phyloP scores from a whole-genome alignment of 805 yeast genomes.

The Cyberlindnera misumaiensis region DNA sequence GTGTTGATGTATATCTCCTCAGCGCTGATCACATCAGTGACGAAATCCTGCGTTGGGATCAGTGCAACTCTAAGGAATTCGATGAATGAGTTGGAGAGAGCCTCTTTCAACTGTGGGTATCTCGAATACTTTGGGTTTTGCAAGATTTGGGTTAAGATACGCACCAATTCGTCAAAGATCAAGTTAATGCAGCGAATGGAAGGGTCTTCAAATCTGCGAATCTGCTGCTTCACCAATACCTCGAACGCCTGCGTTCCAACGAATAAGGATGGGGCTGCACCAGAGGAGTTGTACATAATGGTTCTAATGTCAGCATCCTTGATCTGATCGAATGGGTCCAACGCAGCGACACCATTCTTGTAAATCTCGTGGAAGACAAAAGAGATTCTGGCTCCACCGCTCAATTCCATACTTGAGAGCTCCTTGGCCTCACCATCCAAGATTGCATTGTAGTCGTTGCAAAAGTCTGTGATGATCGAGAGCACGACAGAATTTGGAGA shows the following conservation, averaged over 20 bases:
- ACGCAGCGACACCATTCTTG: constrained; percentile 83
- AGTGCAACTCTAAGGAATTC: constrained; percentile 73
- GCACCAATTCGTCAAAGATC: constrained; percentile 89
- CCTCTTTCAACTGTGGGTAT: constrained; percentile 87
- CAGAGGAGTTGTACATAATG: constrained; percentile 93
- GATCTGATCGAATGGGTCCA: constrained; percentile 95
- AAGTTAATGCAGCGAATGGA: constrained; percentile 79
- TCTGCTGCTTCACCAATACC: constrained; percentile 89
- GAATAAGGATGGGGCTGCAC: constrained; percentile 91
- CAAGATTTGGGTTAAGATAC: constrained; percentile 74
- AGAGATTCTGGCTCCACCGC: constrained; percentile 97
- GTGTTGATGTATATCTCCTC: constrained; percentile 96
- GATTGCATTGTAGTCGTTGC: constrained; percentile 85
- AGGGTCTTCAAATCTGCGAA: constrained; percentile 92
- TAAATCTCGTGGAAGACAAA: constrained; percentile 96
- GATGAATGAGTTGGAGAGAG: constrained; percentile 71
- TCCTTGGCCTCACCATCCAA: constrained; percentile 92
- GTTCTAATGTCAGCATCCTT: constrained; percentile 95
- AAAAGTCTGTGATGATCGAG: constrained; percentile 85
- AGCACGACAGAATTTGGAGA: constrained; percentile 86
- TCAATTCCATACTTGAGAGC: constrained; percentile 78
- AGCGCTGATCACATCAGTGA: constrained; percentile 70
- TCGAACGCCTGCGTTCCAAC: constrained; percentile 98
- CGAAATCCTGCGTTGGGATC: constrained; percentile 81
- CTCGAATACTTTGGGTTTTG: constrained; percentile 77